Base-by-base conservation (phyloP, 257 asterid genomes). In the Fraxinus cuspidata region DNA sequence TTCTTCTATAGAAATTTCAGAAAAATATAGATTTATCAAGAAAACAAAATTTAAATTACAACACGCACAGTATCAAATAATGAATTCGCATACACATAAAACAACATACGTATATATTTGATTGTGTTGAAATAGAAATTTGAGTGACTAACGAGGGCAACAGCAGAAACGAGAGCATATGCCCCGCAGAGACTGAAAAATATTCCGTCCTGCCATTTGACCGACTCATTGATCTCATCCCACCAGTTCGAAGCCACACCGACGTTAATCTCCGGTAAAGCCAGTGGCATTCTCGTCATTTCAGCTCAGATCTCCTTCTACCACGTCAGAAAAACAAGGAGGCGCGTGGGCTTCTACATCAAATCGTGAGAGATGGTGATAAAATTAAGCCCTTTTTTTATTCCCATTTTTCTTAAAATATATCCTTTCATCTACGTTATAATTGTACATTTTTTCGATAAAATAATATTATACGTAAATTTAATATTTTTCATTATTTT, bases 141-240 rank as follows among this genome's bases (percentile, higher is more conserved):
- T 1, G 44, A 63, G 44, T 71, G 65, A 85, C 92, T 83, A 19
- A 93, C 99, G 32, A 95, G 91, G 49, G 99, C 98, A 79, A 92
- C 89, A 56, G 85, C 74, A 58, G 97, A 90, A 77, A 95, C 98
- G 81, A 90, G 87, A 76, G 90, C 98, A 77, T 85, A 91, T 23
- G 88, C 85, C 63, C 91, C 96, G 81, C 96, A 93, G 18, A 95
- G 96, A 13, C 91, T 66, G 86, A 86, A 95, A 82, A 93, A 95
- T 84, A 95, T 93, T 75, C 93, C 96, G 84, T 95, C 99, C 74
- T 95, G 98, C 99, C 99, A 95, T 31, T 77, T 38, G 25, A 58
- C 87, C 9, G 98, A 93, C 77, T 90, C 96, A 37, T 91, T 88
- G 94, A 93, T 87, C 94, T 92, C 85, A 58, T 95, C 76, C 99